Evolutionary conservation across 2,329 filamentous ascomycete genomes (phyloP).

Genomic region (Ascochyta fabae): DNA sequence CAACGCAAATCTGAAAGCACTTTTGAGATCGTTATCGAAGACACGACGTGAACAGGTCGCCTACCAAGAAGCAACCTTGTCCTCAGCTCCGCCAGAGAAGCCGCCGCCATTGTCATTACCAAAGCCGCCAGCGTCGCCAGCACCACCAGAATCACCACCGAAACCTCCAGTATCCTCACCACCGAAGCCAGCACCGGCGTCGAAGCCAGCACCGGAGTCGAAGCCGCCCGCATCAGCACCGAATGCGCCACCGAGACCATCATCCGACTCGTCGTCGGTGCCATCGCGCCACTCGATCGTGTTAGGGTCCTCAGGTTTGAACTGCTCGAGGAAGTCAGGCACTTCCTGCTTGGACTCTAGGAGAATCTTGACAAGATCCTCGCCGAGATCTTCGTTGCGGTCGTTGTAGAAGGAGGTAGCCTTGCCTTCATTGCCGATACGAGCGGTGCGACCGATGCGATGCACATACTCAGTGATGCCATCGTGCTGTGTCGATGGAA

Average conservation of each 20-base stretch:
- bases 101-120: slow-evolving; percentile 19
- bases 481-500: slow-evolving; percentile 76
- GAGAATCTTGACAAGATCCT: slow-evolving; percentile 78
- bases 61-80: slow-evolving; percentile 42
- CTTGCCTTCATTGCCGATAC: slow-evolving; percentile 85
- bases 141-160: slow-evolving; percentile 15
- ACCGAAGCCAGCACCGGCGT: slow-evolving; percentile 16
- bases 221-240: slow-evolving; percentile 18
- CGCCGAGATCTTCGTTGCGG: slow-evolving; percentile 73
- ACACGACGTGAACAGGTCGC: background rate
- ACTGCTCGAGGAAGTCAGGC: slow-evolving; percentile 78
- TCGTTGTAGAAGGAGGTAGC: slow-evolving; percentile 91
- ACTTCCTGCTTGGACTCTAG: slow-evolving; percentile 79
- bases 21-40: background rate
- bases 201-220: slow-evolving; percentile 16
- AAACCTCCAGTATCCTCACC: slow-evolving; percentile 20
- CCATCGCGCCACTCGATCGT: slow-evolving; percentile 62
- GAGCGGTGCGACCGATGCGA: slow-evolving; percentile 92
- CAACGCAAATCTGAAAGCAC: background rate
- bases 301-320: slow-evolving; percentile 64
- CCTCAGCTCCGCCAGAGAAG: slow-evolving; percentile 25
- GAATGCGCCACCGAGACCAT: slow-evolving; percentile 26
- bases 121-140: slow-evolving; percentile 10
- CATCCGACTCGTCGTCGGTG: slow-evolving; percentile 46
- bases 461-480: slow-evolving; percentile 94